Conservation (phyloP, 805 yeast genomes). For the Yarrowia hollandica region DNA sequence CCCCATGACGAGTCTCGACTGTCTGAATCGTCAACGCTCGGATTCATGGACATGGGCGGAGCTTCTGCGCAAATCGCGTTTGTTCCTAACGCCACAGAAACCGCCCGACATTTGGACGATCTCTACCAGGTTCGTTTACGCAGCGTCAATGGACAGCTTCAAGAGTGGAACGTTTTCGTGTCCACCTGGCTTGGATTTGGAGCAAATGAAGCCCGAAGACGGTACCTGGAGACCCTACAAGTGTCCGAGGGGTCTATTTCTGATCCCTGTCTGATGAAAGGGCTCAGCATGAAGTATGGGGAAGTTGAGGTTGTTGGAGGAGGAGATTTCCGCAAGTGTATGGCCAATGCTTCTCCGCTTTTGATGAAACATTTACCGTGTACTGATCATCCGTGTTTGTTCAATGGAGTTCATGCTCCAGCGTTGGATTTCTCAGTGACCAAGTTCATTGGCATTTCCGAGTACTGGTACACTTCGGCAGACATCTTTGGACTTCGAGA, state of each 20-base stretch:
- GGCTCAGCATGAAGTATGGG: conserved; percentile 43
- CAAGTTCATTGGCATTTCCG: conserved; percentile 89
- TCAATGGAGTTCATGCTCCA: conserved; percentile 95
- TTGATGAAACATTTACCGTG: conserved; percentile 76
- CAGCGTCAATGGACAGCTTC: conserved; percentile 50
- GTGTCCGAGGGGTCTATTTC: conserved; percentile 42
- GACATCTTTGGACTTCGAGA: conserved; percentile 90
- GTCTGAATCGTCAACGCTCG: conserved; percentile 52
- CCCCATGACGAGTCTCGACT: conserved; percentile 33
- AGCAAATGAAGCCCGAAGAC: conserved; percentile 84
- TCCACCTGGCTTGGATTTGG: conserved; percentile 98
- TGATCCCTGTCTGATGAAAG: conserved; percentile 83
- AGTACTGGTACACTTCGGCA: conserved; percentile 96
- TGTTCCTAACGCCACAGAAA: conserved; percentile 68
- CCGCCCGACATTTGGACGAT: conserved; percentile 68
- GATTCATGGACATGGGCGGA: conserved; percentile 99
- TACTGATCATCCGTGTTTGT: conserved; percentile 82
- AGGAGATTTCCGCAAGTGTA: conserved; percentile 77
- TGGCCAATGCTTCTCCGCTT: conserved; percentile 70
- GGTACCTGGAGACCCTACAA: conserved; percentile 52
- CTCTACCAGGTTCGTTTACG: conserved; percentile 64
- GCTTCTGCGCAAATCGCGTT: conserved; percentile 96
- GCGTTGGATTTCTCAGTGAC: conserved; percentile 74
- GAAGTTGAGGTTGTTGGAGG: conserved; percentile 56
- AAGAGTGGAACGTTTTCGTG: conserved; percentile 79